Base-by-base conservation (phyloP, 345 rosid species). In the Salix caprea region DNA sequence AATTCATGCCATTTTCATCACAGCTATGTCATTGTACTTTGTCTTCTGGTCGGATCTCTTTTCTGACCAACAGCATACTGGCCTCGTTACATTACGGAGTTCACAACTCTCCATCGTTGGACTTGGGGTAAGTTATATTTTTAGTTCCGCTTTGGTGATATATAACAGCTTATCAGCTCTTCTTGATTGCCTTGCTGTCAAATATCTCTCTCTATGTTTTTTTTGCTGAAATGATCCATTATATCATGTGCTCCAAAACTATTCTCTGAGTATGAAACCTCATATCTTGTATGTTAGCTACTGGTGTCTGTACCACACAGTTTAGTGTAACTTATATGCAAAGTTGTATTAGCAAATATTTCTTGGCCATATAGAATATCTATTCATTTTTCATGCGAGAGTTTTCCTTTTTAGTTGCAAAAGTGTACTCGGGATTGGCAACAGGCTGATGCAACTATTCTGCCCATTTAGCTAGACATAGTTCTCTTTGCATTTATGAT, bases 41-140 rank as follows among this genome's bases (percentile, higher is more conserved):
- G 80, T 77, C 24, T 73, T 77, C 78, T 81, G 77, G 78, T 81
- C 84, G 5, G 78, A 81, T 58, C 80, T 81, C 66, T 81, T 81
- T 52, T 62, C 84, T 61, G 77, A 81, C 23, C 65, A 73, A 30
- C 75, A 2, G 39, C 70, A 42, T 30, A 24, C 80, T 77, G 80
- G 74, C 32, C 50, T 34, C 64, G 32, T 81, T 62, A 77, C 84
- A 37, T 74, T 76, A 37, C 74, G 67, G 66, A 81, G 75, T 73
- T 81, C 80, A 10, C 62, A 70, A 6, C 44, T 81, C 65, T 81
- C 80, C 68, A 69, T 68, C 39, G 74, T 77, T 69, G 80, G 80
- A 62, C 77, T 81, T 4, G 84, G 74, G 62, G 84, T 81, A 73
- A 77, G 80, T 73, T 21, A 24, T 19, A 19, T 48, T 28, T 16